Percentiles rank a stretch among this genome's conserved stretches.
phyloP scores from a whole-genome alignment of 306 rosid species.

The Lathyrus oleraceus region DNA sequence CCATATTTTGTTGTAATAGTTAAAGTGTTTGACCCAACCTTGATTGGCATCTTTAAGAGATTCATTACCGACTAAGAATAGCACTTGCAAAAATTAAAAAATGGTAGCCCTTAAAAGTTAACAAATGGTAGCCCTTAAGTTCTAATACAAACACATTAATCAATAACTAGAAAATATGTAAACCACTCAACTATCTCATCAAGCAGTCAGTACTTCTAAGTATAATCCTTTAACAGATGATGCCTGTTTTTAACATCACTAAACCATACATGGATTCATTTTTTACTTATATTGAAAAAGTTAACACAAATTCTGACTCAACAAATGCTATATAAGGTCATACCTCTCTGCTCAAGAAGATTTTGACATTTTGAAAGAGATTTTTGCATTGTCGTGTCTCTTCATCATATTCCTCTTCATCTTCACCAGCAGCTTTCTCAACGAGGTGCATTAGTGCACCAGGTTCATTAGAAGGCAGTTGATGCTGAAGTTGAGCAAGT shows the following conservation, averaged over 20 bases:
- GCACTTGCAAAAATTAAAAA: not conserved
- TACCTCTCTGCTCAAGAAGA: slow-evolving; percentile 95
- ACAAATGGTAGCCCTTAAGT: not conserved
- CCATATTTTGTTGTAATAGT: not conserved
- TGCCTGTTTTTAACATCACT: too few species aligned
- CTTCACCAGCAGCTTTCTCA: slow-evolving; percentile 58
- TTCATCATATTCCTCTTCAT: slow-evolving; percentile 60
- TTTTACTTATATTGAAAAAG: not conserved
- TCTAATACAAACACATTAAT: not conserved
- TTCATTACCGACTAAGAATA: not conserved
- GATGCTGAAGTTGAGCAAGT: slow-evolving; percentile 94
- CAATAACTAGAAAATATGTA: not conserved
- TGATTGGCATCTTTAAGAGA: not conserved
- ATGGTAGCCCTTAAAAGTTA: not conserved
- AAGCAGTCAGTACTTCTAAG: too few species aligned
- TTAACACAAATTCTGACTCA: not conserved
- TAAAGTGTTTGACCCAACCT: not conserved
- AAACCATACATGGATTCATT: not conserved
- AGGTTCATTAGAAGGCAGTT: slow-evolving; percentile 85
- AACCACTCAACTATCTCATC: too few species aligned
- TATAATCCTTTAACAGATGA: too few species aligned
- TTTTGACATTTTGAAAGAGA: slow-evolving; percentile 74
- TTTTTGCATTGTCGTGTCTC: slow-evolving; percentile 73
- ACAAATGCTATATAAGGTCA: slow-evolving; percentile 25
- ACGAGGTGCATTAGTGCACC: slow-evolving; percentile 85